Evolutionary conservation across 2,329 filamentous ascomycete genomes (phyloP).

Genomic region (Colletotrichum tofieldiae): DNA sequence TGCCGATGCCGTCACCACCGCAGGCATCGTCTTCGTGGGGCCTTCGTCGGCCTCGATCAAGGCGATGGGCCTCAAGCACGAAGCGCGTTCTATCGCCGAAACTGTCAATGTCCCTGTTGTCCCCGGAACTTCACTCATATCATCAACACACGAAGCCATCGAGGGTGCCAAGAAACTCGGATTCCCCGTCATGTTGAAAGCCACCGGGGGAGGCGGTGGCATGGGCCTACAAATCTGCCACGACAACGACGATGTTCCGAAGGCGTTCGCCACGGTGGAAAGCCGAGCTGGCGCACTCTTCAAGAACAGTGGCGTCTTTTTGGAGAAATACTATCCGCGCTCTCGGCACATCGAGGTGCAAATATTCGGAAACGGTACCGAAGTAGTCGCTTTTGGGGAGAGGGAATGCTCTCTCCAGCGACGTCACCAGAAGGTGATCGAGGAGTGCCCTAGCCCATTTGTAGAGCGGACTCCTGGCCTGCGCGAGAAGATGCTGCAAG

Average conservation of each 20-base stretch:
- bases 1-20: constrained; percentile 64
- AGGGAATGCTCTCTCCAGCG: constrained; percentile 63
- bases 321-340: constrained; percentile 74
- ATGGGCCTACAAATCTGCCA: constrained; percentile 74
- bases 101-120: constrained; percentile 59
- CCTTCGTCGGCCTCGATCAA: constrained; percentile 68
- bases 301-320: constrained; percentile 73
- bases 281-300: constrained; percentile 72
- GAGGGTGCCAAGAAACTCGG: constrained; percentile 56
- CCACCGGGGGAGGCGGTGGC: constrained; percentile 74
- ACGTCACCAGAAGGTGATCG: constrained; percentile 62
- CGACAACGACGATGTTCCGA: constrained; percentile 64
- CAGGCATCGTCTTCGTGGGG: constrained; percentile 72
- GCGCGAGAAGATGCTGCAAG: constrained; percentile 55
- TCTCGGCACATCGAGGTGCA: constrained; percentile 63
- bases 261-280: constrained; percentile 68
- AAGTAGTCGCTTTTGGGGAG: constrained; percentile 55
- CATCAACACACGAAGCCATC: constrained; percentile 65
- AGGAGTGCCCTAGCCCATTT: constrained; percentile 53
- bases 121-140: constrained; percentile 52
- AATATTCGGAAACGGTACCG: constrained; percentile 60
- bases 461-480: constrained; percentile 47
- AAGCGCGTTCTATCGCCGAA: constrained; percentile 53
- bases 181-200: constrained; percentile 70
- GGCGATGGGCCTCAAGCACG: constrained; percentile 72